Conservation (phyloP, 2,329 filamentous ascomycete species). For the Magnaporthiopsis incrustans region DNA sequence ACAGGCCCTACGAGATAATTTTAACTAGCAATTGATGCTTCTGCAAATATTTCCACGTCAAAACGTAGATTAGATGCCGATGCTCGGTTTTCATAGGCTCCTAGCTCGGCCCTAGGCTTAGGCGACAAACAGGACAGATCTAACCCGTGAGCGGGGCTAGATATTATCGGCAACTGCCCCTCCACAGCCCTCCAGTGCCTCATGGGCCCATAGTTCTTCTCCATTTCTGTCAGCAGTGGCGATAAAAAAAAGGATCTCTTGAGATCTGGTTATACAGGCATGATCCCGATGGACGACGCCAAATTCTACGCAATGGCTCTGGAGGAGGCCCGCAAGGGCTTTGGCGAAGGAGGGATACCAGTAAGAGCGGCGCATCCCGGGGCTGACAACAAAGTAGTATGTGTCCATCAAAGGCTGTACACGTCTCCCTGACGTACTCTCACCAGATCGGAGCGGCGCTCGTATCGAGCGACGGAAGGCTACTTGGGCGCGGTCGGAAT, state of each 20-base stretch:
- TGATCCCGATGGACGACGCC: slow-evolving; percentile 29
- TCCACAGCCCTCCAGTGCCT: not conserved
- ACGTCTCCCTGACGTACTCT: not conserved
- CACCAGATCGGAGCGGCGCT: slow-evolving; percentile 47
- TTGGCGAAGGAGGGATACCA: slow-evolving; percentile 39
- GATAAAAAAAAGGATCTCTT: not conserved
- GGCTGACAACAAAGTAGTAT: too few species aligned
- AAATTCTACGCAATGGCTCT: slow-evolving; percentile 35
- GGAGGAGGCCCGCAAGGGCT: slow-evolving; percentile 36
- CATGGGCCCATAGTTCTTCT: not conserved
- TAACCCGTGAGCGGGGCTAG: not conserved
- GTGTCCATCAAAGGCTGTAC: not conserved
- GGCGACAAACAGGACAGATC: too few species aligned
- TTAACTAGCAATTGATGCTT: not conserved
- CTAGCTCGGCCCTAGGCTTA: not conserved
- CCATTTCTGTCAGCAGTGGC: too few species aligned
- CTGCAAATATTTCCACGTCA: not conserved
- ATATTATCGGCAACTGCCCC: not conserved
- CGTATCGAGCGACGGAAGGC: slow-evolving; percentile 59
- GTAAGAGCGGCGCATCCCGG: slow-evolving; percentile 21
- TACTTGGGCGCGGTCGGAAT: slow-evolving; percentile 67
- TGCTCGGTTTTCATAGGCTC: not conserved
- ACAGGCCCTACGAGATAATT: not conserved
- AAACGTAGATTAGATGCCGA: not conserved
- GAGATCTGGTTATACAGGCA: not conserved